Base-by-base conservation (phyloP, 176 grass and related monocot species). In the Tillandsia leiboldiana region DNA sequence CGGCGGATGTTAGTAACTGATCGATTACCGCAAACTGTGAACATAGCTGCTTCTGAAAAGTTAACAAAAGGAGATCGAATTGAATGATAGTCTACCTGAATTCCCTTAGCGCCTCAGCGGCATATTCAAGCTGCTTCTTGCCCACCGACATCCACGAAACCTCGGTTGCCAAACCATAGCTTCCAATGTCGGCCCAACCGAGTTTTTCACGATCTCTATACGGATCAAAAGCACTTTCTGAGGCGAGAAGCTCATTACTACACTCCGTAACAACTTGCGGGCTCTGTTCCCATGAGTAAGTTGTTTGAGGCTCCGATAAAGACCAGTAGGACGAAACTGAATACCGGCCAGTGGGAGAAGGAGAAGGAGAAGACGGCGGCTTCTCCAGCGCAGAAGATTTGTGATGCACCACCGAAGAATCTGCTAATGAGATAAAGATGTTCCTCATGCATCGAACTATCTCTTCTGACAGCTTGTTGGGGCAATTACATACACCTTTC, bases 61-160 rank as follows among this genome's bases (percentile, higher is more conserved):
- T 42, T 42, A 42, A 6, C 6, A 49, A 49, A 68, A 13, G 9
- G 57, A 50, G 48, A 56, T 49, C 23, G 23, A 47, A 20, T 13
- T 59, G 33, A 74, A 8, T 27, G n/a, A 77, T 48, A 63, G 69
- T 62, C 10, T 81, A 97, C 93, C 93, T 97, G 89, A 97, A 97
- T 68, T 86, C 81, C 64, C 86, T 50, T 8, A 97, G 83, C 17
- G 83, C 91, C 8, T 86, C 93, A 6, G 93, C 83, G 51, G 93
- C 93, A 71, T 83, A 92, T 1, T 92, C 93, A 29, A 97, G 93
- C 59, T 97, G 93, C 22, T 87, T 88, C 74, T 97, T 92, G 24
- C 86, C 93, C 14, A 86, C 86, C 49, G 93, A 90, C 93, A 97
- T 97, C 93, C 93, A 97, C 0, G 89, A 97, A 28, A 97, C 82